Evolutionary conservation across 2,329 filamentous ascomycete species (phyloP), one percentile per base, ranked within the genome.

Genomic region (Aureobasidium uvarum): DNA sequence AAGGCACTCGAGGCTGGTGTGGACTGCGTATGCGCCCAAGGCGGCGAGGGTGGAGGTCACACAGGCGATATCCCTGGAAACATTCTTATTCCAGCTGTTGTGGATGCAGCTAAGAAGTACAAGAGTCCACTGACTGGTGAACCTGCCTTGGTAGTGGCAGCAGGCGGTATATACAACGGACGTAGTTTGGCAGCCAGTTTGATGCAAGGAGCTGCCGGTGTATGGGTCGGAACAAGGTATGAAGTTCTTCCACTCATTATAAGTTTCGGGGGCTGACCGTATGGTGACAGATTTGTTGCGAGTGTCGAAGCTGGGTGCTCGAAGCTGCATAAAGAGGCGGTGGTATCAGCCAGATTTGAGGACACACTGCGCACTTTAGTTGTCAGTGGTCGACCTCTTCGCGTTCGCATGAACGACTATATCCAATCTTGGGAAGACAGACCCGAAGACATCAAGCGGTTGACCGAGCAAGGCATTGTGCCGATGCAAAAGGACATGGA

Each of bases 21-120:
- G 11, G 94, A 98, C 77, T 88, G 97, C 69, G 85, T 98, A 6
- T 96, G 92, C 75, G 88, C 93, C 2, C 94, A 98, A 80, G 94
- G 94, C 54, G 92, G 92, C 60, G 94, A 98, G 77, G 94, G 93
- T 1, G 94, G 94, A 20, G 94, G 93, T 0, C 94, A 98, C 78
- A 97, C 94, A 1, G 93, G 93, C 36, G 89, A 95, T 67, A 87
- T 96, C 51, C 88, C 92, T 1, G 93, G 87, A 72, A 90, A 86
- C n/a, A 89, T 98, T 64, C 83, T 98, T 41, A 88, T 97, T 63
- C 94, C 94, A 0, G 86, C 90, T 1, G 89, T 96, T 3, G 92
- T 92, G 56, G 94, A 97, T 76, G 88, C 96, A 0, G 92, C 92
- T 62, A 79, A 81, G 68, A 81, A 80, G 68, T 96, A 94, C 77